Conservation (phyloP, 768 basidiomycete genomes). For the Podaxis pistillaris region DNA sequence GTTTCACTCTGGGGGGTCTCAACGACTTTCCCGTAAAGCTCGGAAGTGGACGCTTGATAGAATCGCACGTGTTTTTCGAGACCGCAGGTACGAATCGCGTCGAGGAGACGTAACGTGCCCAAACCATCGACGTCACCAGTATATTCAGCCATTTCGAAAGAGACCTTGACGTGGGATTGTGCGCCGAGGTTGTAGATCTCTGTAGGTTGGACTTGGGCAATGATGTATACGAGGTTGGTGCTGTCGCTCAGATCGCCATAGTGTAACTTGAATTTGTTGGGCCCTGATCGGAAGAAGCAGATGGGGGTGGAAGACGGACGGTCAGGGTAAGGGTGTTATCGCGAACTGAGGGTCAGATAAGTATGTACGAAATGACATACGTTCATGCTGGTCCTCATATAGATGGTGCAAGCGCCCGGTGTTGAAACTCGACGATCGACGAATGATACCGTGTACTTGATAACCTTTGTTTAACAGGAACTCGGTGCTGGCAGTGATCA, state of each 20-base stretch:
- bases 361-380: slow-evolving; percentile 40
- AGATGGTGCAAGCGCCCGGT: slow-evolving; percentile 93
- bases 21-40: slow-evolving; percentile 95
- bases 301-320: neutral
- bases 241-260: slow-evolving; percentile 94
- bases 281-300: slow-evolving; percentile 38
- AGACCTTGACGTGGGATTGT: slow-evolving; percentile 98
- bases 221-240: slow-evolving; percentile 95
- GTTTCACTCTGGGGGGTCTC: slow-evolving; percentile 95
- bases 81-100: slow-evolving; percentile 94
- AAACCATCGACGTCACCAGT: slow-evolving; percentile 96
- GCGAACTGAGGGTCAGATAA: neutral
- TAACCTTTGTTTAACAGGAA: slow-evolving; percentile 85
- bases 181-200: slow-evolving; percentile 99
- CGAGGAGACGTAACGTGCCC: slow-evolving; percentile 92
- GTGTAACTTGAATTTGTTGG: slow-evolving; percentile 79
- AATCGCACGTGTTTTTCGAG: slow-evolving; percentile 91
- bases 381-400: slow-evolving; percentile 90
- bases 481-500: slow-evolving; percentile 57
- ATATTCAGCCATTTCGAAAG: slow-evolving; percentile 99
- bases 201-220: slow-evolving; percentile 90
- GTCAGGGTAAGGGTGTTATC: neutral
- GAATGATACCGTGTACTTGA: slow-evolving; percentile 92
- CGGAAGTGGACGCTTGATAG: slow-evolving; percentile 97
- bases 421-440: slow-evolving; percentile 97